These are phyloP conservation scores for Alternaria angustiovoidea DNA, from an alignment of 2,329 filamentous ascomycete species.

Conservation along the genomic window DNA sequence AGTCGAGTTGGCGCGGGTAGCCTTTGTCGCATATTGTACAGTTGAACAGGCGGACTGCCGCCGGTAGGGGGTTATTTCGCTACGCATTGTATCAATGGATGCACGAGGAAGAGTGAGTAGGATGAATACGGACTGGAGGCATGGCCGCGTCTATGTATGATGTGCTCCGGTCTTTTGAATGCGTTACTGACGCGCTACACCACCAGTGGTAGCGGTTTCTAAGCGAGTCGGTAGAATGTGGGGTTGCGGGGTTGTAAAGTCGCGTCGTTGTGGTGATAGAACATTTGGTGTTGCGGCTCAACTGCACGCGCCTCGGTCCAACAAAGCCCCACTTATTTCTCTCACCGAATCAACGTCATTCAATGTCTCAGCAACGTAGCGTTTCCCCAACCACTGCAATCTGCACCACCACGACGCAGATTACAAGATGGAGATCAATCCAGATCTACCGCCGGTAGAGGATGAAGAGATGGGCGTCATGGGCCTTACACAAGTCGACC, in stretches of 20 bases:
- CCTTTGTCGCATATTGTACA: constrained; percentile 86
- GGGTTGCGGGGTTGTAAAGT: background rate
- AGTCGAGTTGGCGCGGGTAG: constrained; percentile 94
- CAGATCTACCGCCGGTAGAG: constrained; percentile 29
- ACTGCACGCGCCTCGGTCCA: constrained; percentile 23
- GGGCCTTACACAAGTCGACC: constrained; percentile 80
- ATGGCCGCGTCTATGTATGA: constrained; percentile 12
- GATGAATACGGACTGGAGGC: constrained; percentile 24
- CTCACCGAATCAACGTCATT: constrained; percentile 45
- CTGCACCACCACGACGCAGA: constrained; percentile 1
- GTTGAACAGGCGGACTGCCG: constrained; percentile 48
- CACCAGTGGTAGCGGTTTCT: background rate
- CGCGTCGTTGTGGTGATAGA: constrained; percentile 2
- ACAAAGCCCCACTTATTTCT: constrained; percentile 17
- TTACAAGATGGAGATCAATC: constrained; percentile 24
- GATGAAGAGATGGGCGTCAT: constrained; percentile 61
- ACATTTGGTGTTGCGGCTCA: constrained; percentile 22
- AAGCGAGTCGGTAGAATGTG: background rate
- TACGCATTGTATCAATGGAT: constrained; percentile 25
- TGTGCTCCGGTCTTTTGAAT: background rate
- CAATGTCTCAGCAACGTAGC: constrained; percentile 31
- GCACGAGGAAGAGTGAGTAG: constrained; percentile 50
- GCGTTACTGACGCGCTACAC: background rate
- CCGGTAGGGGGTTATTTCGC: constrained; percentile 56
- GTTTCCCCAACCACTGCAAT: constrained; percentile 19